A percentile compares a stretch with the other conserved stretches of the same genome.
phyloP scores from a whole-genome alignment of 768 basidiomycete genomes.

The Baorangia bicolor region DNA sequence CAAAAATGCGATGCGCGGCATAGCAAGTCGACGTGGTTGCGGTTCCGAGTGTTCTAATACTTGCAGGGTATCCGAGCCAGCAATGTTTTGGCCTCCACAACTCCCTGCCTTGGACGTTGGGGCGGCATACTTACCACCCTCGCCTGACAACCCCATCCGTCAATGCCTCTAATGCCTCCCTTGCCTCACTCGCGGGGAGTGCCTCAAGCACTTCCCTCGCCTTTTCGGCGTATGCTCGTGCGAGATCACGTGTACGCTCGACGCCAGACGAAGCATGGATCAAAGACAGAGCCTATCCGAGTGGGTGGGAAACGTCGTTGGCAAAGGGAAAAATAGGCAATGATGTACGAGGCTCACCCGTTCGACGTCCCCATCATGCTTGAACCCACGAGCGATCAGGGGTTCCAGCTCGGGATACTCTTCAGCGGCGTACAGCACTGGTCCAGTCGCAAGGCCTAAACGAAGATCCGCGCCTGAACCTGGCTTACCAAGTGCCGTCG shows the following conservation, averaged over 20 bases:
- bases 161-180: conserved; percentile 69
- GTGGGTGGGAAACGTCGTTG: background rate
- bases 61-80: conserved; percentile 1
- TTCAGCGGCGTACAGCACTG: conserved; percentile 84
- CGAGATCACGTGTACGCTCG: conserved; percentile 75
- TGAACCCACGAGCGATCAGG: conserved; percentile 78
- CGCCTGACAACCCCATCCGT: conserved; percentile 66
- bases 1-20: background rate
- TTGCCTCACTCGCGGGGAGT: conserved; percentile 82
- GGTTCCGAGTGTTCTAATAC: background rate
- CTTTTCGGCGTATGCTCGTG: conserved; percentile 68
- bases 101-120: background rate
- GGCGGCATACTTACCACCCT: conserved; percentile 41
- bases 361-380: conserved; percentile 75
- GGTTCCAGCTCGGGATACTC: conserved; percentile 74
- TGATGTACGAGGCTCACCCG: conserved; percentile 44
- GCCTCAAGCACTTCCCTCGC: conserved; percentile 66
- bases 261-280: conserved; percentile 65
- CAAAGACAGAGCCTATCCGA: conserved; percentile 58
- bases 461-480: conserved; percentile 76
- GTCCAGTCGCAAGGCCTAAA: conserved; percentile 83
- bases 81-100: background rate
- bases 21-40: background rate
- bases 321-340: background rate
- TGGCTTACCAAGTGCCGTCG: conserved; percentile 83